Evolutionary conservation across 441 rosid species (phyloP).

Genomic region (Adansonia grandidieri): DNA sequence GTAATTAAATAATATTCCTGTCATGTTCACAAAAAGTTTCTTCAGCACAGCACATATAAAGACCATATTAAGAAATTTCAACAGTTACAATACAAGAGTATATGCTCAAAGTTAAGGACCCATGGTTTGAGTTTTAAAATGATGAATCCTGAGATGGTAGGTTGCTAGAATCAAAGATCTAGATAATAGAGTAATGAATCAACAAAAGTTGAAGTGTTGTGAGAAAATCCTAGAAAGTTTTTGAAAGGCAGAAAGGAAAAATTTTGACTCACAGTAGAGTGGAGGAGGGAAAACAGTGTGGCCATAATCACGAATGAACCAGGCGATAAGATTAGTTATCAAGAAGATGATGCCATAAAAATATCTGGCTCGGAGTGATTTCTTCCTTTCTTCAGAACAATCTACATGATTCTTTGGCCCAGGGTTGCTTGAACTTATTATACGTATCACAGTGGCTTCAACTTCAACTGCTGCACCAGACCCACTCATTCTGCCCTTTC

Average conservation of each 20-base stretch:
- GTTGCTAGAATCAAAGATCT: neutral
- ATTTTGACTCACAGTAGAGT: slow-evolving; percentile 53
- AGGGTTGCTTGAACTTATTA: slow-evolving; percentile 37
- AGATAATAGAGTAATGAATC: neutral
- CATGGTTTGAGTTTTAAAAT: neutral
- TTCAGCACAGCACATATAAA: neutral
- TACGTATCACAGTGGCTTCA: slow-evolving; percentile 27
- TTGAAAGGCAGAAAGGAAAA: neutral
- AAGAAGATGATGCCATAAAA: slow-evolving; percentile 72
- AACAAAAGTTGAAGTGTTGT: neutral
- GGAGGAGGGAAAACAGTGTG: slow-evolving; percentile 47
- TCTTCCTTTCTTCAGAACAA: slow-evolving; percentile 47
- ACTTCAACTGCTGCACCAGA: slow-evolving; percentile 20
- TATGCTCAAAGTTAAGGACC: neutral
- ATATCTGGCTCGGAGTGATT: slow-evolving; percentile 65
- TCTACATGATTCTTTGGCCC: slow-evolving; percentile 35
- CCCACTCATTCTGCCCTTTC: slow-evolving; percentile 40
- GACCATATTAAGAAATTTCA: neutral
- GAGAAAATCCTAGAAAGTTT: neutral
- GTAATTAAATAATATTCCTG: neutral
- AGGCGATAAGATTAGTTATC: slow-evolving; percentile 66
- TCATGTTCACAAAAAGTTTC: neutral
- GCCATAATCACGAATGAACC: slow-evolving; percentile 90
- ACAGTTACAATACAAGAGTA: neutral
- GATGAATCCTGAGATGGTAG: neutral